These are phyloP conservation scores for Tetratostichococcus sp. DNA, from an alignment of 139 green algal genomes.

Conservation along the genomic window DNA sequence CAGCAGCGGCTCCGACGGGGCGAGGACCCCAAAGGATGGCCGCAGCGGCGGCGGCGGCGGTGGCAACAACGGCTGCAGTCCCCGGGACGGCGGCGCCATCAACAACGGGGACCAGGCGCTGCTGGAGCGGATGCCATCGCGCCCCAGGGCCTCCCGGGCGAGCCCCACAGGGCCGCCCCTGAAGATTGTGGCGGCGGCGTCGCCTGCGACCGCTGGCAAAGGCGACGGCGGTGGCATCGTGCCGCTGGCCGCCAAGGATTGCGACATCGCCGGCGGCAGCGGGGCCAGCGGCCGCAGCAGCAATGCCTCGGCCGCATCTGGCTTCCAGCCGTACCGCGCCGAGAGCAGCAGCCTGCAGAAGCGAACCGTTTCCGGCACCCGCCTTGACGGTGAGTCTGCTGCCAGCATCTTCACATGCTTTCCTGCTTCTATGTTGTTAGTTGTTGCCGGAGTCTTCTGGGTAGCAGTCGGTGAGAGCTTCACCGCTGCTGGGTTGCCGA, in stretches of 20 bases:
- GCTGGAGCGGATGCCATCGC: neutral
- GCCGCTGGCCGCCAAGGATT: neutral
- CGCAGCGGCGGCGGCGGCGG: too few species aligned
- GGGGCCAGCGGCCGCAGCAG: conserved; percentile 16
- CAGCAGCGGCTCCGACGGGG: too few species aligned
- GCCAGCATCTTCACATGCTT: neutral
- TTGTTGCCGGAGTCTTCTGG: neutral
- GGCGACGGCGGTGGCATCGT: neutral
- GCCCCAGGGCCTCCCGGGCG: too few species aligned
- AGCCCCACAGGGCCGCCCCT: too few species aligned
- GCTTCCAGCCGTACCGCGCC: neutral
- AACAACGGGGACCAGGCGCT: conserved; percentile 4
- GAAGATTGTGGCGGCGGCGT: too few species aligned
- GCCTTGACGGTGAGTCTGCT: neutral
- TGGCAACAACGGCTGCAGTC: neutral
- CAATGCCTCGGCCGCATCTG: conserved; percentile 10
- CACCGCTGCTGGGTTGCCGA: neutral
- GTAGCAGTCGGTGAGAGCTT: neutral
- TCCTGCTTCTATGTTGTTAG: neutral
- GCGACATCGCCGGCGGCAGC: neutral
- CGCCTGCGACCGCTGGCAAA: too few species aligned
- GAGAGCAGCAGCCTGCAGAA: neutral
- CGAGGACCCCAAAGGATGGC: too few species aligned
- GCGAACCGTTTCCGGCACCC: neutral
- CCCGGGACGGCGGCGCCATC: neutral